These are phyloP conservation scores for Hansenula sp. DNA, from an alignment of 1,139 yeast genomes.

Conservation along the genomic window DNA sequence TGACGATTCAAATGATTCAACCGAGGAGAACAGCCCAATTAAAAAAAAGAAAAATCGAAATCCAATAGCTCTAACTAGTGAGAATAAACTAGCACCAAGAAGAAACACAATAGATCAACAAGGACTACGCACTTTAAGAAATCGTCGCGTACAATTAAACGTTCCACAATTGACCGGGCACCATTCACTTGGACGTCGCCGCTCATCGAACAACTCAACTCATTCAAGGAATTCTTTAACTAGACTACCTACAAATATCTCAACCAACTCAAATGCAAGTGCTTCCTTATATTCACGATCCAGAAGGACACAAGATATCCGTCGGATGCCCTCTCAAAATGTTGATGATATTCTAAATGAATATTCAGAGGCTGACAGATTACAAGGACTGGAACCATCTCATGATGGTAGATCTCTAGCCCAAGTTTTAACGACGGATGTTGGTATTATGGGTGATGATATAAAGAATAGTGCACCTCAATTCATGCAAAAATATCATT, in stretches of 20 bases:
- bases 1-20: background rate
- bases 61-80: conserved; percentile 1
- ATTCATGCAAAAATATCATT: conserved; percentile 28
- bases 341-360: conserved; percentile 57
- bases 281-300: background rate
- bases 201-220: background rate
- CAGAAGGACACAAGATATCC: conserved; percentile 17
- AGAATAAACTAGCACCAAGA: background rate
- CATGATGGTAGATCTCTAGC: conserved; percentile 6
- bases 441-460: conserved; percentile 20
- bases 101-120: background rate
- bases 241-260: background rate
- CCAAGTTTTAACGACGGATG: conserved; percentile 18
- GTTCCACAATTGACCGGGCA: background rate
- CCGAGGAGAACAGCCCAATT: too few relatives aligned
- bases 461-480: conserved; percentile 24
- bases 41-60: background rate
- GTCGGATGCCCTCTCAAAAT: conserved; percentile 47
- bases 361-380: conserved; percentile 46
- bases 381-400: background rate
- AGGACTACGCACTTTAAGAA: background rate
- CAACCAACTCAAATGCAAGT: background rate
- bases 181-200: background rate
- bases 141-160: background rate
- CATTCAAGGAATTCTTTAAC: background rate